Evolutionary conservation across 1,139 yeast species (phyloP), one percentile per base, ranked within the genome.

Genomic region (Yamadazyma sp.): DNA sequence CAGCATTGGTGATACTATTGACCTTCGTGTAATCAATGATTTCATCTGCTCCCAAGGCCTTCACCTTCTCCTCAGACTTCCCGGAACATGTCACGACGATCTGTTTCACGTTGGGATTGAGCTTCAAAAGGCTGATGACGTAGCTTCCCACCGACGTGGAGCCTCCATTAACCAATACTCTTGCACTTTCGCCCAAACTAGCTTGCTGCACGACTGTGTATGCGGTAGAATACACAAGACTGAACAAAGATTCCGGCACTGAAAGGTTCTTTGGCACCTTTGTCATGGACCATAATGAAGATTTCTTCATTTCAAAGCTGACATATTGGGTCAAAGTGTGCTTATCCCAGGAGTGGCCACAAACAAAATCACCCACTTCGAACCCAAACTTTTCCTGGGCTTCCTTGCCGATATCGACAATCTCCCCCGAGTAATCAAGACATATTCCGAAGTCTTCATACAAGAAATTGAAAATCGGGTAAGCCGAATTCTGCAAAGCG

Each of bases 61-160:
- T 59, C 33, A 78, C 76, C 23, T 68, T 50, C 4, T 61, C 70
- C 8, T 61, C 60, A 15, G 82, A 57, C 22, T 41, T 42, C 2
- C 50, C 37, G 0, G 70, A 64, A 46, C 67, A 61, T 5, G 63
- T 67, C 2, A 69, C 76, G 1, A 75, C 76, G 8, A 81, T 65
- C 39, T 72, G 70, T 29, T 58, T 58, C 3, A 77, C 73, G 3
- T 71, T 62, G 8, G 41, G 36, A 45, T 68, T 74, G 42, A 64
- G 58, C 47, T 76, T 80, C 17, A 81, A 73, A 17, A 85, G 52
- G 54, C 83, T 88, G 22, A 80, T 66, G 2, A 75, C 72, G 60
- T 68, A 74, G 44, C 79, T 59, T 2, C 92, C 95, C 6, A 84
- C 85, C n/a, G 83, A 68, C 1, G 94, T 78, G 4, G 87, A 79